Evolutionary conservation across 2,329 filamentous ascomycete genomes (phyloP).

Genomic region (Camptophora hylomeconis): DNA sequence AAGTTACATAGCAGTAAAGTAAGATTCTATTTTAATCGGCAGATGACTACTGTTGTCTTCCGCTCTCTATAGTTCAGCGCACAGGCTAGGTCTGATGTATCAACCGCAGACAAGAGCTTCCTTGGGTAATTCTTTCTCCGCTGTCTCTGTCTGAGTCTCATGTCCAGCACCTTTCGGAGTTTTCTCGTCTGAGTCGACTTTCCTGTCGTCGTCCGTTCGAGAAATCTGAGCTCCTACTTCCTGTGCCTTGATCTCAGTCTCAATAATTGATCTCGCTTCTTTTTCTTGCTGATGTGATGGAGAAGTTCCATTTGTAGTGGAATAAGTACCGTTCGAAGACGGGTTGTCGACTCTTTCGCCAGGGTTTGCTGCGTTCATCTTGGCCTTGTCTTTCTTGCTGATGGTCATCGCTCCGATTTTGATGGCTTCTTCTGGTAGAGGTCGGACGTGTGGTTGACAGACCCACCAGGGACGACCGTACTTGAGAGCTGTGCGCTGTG

Average conservation of each 20-base stretch:
- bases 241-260: no score
- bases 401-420: conserved; percentile 64
- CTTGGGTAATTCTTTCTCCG: conserved; percentile 11
- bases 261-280: no score
- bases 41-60: neutral
- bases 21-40: no score
- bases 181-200: conserved; percentile 2
- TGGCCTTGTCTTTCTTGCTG: conserved; percentile 46
- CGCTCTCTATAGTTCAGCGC: neutral
- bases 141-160: conserved; percentile 1
- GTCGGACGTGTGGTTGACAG: conserved; percentile 74
- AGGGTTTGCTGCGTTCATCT: no score
- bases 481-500: conserved; percentile 28
- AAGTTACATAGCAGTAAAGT: no score
- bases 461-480: conserved; percentile 84
- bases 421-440: conserved; percentile 75
- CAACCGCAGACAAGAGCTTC: conserved; percentile 14
- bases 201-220: no score
- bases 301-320: no score
- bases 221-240: conserved; percentile 16
- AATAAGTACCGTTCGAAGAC: no score
- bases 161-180: conserved; percentile 1
- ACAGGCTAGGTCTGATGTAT: no score
- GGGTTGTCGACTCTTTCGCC: no score
- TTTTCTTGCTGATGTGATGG: no score